Conservation (phyloP, 2,329 filamentous ascomycete species). For the Aphanocladium album region DNA sequence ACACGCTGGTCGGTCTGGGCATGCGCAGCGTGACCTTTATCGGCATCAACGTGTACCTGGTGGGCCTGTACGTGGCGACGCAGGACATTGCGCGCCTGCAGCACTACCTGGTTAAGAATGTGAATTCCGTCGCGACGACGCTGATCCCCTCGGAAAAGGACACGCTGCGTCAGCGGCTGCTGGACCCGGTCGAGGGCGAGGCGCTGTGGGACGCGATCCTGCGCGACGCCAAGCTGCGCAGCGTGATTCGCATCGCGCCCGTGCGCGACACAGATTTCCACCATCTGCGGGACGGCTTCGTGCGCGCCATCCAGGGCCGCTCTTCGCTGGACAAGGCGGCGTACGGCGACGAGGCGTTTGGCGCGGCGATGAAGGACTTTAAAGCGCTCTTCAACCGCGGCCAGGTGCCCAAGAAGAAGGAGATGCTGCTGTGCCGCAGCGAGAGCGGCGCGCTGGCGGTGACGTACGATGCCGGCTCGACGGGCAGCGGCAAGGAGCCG, state of each 20-base stretch:
- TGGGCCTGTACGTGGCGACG: slow-evolving; percentile 85
- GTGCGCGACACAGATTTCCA: slow-evolving; percentile 93
- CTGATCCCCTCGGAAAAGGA: slow-evolving; percentile 79
- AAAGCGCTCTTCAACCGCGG: slow-evolving; percentile 76
- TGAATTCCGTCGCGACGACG: slow-evolving; percentile 75
- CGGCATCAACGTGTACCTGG: slow-evolving; percentile 87
- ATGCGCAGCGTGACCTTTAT: slow-evolving; percentile 88
- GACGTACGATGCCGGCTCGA: slow-evolving; percentile 56
- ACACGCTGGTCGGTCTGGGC: slow-evolving; percentile 82
- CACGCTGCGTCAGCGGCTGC: slow-evolving; percentile 60
- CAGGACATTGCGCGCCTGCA: slow-evolving; percentile 79
- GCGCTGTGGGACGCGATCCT: slow-evolving; percentile 71
- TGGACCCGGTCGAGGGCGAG: slow-evolving; percentile 65
- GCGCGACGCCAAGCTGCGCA: slow-evolving; percentile 62
- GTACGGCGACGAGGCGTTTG: slow-evolving; percentile 70
- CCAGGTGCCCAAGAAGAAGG: slow-evolving; percentile 73
- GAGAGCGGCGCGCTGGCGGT: slow-evolving; percentile 60
- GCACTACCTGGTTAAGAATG: slow-evolving; percentile 65
- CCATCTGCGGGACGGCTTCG: slow-evolving; percentile 86
- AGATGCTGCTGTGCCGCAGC: slow-evolving; percentile 69
- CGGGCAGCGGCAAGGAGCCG: slow-evolving; percentile 45
- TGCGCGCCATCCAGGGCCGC: slow-evolving; percentile 74
- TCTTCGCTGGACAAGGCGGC: slow-evolving; percentile 52
- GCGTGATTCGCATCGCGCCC: slow-evolving; percentile 76
- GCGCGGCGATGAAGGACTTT: slow-evolving; percentile 68